Base-by-base conservation (phyloP, 768 basidiomycete genomes). In the Collybia sp. region DNA sequence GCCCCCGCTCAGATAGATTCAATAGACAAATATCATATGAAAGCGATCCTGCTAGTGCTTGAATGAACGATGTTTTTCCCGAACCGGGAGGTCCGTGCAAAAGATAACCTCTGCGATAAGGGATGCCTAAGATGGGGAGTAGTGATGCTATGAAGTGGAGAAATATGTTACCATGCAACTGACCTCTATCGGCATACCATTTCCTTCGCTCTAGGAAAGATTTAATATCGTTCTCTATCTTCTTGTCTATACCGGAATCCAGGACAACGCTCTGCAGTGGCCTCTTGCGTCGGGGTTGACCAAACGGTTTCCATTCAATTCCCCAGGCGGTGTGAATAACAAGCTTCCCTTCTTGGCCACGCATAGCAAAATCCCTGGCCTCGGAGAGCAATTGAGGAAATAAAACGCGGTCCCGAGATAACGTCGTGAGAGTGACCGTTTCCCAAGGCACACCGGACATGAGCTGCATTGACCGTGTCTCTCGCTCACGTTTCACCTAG, bases 41-140 rank as follows among this genome's bases (percentile, higher is more conserved):
- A 30, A 98, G 68, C 10, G 84, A 80, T 6, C 94, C 96, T 9
- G 96, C 96, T 25, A 98, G 75, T 11, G 96, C 93, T 67, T 98
- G 95, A 54, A 98, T 98, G 69, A 91, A 99, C 5, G 96, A 99
- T 1, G 95, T 94, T 61, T 99, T 99, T 41, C 96, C 96, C 0
- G 93, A 96, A 12, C 96, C 96, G 6, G 96, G 96, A 16, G 96
- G 96, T 10, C 96, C 96, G 57, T 98, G 81, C 12, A 99, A 69
- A 9, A 99, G 78, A 64, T 97, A 97, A 33, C 96, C 96, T 50
- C 96, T 79, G 17, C 96, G 83, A 61, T 98, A 99, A 0, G 96
- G 96, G 48, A 99, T 96, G 13, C 95, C 94, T 97, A 48, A 30
- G 42, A 40, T 40, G 33, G 20, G 36, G 15, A 38, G 35, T 43